phyloP scores from a whole-genome alignment of 208 protist species.

The Trypanosoma congolense region DNA sequence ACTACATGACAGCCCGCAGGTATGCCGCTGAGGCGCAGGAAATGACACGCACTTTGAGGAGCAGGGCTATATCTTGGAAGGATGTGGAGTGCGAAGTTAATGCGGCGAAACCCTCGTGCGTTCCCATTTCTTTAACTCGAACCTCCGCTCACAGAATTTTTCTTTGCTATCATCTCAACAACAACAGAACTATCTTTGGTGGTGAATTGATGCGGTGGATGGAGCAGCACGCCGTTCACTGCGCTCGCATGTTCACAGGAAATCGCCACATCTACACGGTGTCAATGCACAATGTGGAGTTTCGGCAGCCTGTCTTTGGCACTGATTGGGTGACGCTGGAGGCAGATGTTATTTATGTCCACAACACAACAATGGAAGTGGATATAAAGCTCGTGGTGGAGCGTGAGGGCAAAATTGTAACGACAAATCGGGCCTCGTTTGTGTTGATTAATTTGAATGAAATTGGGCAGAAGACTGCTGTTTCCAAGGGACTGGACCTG shows the following conservation, averaged over 20 bases:
- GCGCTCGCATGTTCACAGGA: conserved; percentile 82
- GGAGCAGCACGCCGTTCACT: conserved; percentile 86
- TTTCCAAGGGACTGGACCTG: conserved; percentile 69
- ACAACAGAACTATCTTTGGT: conserved; percentile 92
- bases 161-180: conserved; percentile 81
- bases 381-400: conserved; percentile 74
- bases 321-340: conserved; percentile 86
- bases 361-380: conserved; percentile 89
- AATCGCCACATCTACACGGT: conserved; percentile 85
- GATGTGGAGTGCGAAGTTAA: conserved; percentile 69
- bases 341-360: conserved; percentile 81
- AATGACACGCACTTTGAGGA: conserved; percentile 9
- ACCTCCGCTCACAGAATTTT: conserved; percentile 82
- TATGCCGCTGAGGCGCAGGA: conserved; percentile 31
- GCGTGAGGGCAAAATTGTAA: conserved; percentile 39
- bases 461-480: conserved; percentile 71
- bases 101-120: conserved; percentile 41
- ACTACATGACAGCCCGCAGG: conserved; percentile 53
- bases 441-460: conserved; percentile 83
- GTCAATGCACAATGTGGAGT: conserved; percentile 87
- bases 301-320: conserved; percentile 77
- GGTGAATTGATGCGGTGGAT: conserved; percentile 91
- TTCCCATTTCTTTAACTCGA: conserved; percentile 45
- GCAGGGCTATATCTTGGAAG: conserved; percentile 27
- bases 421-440: conserved; percentile 85